Base-by-base conservation (phyloP, 2,329 filamentous ascomycete genomes). In the Graphilbum fragrans region DNA sequence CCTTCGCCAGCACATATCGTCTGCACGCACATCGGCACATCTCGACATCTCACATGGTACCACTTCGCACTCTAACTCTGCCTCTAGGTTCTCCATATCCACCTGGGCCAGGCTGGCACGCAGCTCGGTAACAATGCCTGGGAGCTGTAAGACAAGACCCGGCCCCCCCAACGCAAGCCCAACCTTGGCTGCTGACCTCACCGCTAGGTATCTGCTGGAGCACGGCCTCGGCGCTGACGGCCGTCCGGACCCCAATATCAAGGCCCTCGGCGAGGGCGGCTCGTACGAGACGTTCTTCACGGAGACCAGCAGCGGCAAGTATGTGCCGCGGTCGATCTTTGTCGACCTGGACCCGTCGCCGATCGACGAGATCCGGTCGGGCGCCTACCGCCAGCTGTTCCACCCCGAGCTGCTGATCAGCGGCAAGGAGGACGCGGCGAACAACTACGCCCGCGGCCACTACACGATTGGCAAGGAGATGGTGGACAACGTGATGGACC, bases 401-500 rank as follows among this genome's bases (percentile, higher is more conserved):
- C 79, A 83, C 64, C 79, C 79, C 36, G 79, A 83, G 67, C 69
- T 79, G 52, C 62, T 83, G 56, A 76, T 83, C 58, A 82, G 74
- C 60, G 79, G 79, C 63, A 83, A 83, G 70, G 80, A 83, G 61
- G 80, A 83, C 72, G 79, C 80, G 45, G 77, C 79, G 64, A 83
- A 83, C 67, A 84, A 84, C 70, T 84, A 83, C 55, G 80, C 80
- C 52, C 79, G 79, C 66, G 80, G 80, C 44, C 79, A 84, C 65
- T 83, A 84, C 64, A 83, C 80, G 52, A 77, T 83, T 53, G 80
- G 80, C 64, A 83, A 83, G 70, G 79, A 83, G 67, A 78, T 82
- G 74, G 74, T 82, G 42, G 79, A 83, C 58, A 71, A 63, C 52
- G 79, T 82, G 54, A 74, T 82, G 55, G 78, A 83, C 54, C 74